These are phyloP conservation scores for Cercophora newfieldiana DNA, from an alignment of 495 filamentous ascomycete species.

Conservation along the genomic window DNA sequence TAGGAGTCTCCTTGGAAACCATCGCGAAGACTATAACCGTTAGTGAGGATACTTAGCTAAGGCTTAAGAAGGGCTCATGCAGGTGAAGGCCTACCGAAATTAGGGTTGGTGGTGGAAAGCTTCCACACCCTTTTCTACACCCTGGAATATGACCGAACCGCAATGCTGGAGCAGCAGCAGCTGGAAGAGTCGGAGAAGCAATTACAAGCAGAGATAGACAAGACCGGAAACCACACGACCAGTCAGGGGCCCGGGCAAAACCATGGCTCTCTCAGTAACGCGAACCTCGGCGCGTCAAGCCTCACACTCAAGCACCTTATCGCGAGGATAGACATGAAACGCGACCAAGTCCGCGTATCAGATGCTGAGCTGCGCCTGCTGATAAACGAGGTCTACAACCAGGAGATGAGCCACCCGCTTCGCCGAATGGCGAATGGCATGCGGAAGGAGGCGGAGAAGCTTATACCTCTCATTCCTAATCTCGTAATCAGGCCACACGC, in stretches of 20 bases:
- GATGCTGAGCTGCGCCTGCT: constrained; percentile 88
- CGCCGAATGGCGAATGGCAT: constrained; percentile 93
- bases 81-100: too few relatives aligned
- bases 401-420: constrained; percentile 80
- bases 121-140: constrained; percentile 94
- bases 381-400: constrained; percentile 98
- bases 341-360: constrained; percentile 81
- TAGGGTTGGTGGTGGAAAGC: too few relatives aligned
- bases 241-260: constrained; percentile 51
- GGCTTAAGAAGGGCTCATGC: too few relatives aligned
- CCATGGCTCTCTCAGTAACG: constrained; percentile 85
- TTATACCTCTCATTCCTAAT: constrained; percentile 92
- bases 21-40: too few relatives aligned
- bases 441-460: constrained; percentile 93
- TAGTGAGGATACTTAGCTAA: too few relatives aligned
- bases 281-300: constrained; percentile 95
- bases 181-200: constrained; percentile 95
- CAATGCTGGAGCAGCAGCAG: constrained; percentile 96
- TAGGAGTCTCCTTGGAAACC: too few relatives aligned
- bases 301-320: constrained; percentile 96
- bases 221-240: constrained; percentile 51
- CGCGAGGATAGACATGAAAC: constrained; percentile 87
- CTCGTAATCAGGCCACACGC: constrained; percentile 85
- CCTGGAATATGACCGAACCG: constrained; percentile 88
- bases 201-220: constrained; percentile 90